A percentile compares a stretch with the other conserved stretches of the same genome.
These are phyloP conservation scores for Leishmania amazonensis DNA, from an alignment of 208 protist genomes.

Conservation along the genomic window DNA sequence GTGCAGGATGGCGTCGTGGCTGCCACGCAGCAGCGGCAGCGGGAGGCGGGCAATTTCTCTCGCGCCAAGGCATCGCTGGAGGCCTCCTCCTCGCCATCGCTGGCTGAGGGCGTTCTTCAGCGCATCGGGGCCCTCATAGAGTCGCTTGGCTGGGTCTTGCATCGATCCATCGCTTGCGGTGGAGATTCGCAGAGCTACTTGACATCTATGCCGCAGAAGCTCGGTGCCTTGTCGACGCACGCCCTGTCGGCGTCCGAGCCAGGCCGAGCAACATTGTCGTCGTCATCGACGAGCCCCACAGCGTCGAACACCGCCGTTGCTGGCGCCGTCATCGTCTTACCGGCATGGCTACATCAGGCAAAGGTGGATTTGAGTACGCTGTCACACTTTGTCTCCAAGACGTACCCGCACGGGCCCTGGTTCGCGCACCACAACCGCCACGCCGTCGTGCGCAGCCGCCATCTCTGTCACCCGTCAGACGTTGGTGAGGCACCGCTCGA, in stretches of 20 bases:
- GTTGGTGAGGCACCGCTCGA: conserved; percentile 24
- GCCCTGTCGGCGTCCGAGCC: not conserved
- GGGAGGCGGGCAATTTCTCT: not conserved
- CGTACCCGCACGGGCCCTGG: conserved; percentile 27
- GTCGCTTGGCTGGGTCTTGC: conserved; percentile 25
- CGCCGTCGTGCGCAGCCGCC: conserved; percentile 24
- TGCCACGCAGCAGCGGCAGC: conserved; percentile 7
- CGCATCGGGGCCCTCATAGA: conserved; percentile 13
- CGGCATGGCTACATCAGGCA: conserved; percentile 13
- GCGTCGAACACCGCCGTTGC: not conserved
- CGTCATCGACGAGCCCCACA: not conserved
- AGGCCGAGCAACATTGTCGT: not conserved
- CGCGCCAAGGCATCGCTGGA: not conserved
- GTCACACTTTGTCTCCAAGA: conserved; percentile 8
- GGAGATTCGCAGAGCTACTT: conserved; percentile 2
- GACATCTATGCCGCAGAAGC: conserved; percentile 8
- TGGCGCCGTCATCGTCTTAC: not conserved
- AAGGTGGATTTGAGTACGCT: conserved; percentile 7
- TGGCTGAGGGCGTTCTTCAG: not conserved
- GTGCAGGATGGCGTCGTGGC: conserved; percentile 15
- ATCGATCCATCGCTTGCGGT: conserved; percentile 1
- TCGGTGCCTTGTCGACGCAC: conserved; percentile 1
- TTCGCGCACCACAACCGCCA: conserved; percentile 27
- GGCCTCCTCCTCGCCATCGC: not conserved
- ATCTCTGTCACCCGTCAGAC: conserved; percentile 26